These are phyloP conservation scores for Atkinsonella texensis DNA, from an alignment of 2,329 filamentous ascomycete species.

Conservation along the genomic window DNA sequence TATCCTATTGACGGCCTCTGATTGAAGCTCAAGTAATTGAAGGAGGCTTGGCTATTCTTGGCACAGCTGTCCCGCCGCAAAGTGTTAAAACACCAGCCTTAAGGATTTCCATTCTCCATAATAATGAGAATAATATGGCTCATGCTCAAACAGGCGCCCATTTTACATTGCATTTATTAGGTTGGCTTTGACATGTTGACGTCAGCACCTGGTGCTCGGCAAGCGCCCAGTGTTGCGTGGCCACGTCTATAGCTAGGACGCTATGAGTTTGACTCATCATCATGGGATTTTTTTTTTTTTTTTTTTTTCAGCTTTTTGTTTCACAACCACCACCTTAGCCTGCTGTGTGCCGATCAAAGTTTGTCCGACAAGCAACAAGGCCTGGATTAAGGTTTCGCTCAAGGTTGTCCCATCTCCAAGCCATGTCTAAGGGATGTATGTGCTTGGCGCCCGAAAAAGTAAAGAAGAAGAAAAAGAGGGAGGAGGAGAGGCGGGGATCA, in stretches of 20 bases:
- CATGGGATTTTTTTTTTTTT: background rate
- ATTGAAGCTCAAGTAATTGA: no score
- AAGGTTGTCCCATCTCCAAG: constrained; percentile 11
- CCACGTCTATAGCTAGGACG: background rate
- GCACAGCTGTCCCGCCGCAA: no score
- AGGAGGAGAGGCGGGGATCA: background rate
- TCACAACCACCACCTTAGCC: background rate
- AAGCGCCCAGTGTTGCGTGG: background rate
- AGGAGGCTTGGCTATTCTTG: no score
- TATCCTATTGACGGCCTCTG: no score
- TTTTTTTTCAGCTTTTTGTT: background rate
- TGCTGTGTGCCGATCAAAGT: constrained; percentile 3
- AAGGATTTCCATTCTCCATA: no score
- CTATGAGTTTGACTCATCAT: background rate
- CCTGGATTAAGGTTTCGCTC: constrained; percentile 11
- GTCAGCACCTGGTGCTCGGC: background rate
- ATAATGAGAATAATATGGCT: no score
- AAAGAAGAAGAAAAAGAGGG: no score
- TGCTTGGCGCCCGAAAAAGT: background rate
- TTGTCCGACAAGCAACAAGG: constrained; percentile 4
- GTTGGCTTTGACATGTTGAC: background rate
- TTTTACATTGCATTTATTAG: background rate
- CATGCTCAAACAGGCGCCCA: background rate
- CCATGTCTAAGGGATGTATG: constrained; percentile 6
- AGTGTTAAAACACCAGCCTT: no score